Percentiles rank a stretch among this genome's conserved stretches.
Evolutionary conservation across 768 basidiomycete genomes (phyloP).

Genomic region (Ramaria sp.): DNA sequence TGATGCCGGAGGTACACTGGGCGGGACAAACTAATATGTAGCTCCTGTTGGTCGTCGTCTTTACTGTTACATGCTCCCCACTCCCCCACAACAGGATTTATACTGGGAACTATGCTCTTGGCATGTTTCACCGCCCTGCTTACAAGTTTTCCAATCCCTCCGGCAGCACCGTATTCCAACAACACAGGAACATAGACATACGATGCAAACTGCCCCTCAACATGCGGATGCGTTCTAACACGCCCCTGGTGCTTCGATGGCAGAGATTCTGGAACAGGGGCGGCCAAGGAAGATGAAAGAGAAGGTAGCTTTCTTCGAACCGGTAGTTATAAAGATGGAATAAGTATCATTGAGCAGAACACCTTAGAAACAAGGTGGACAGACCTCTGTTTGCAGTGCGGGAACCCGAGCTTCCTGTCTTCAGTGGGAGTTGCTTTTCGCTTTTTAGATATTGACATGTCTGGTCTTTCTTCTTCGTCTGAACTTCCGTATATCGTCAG

Average conservation of each 20-base stretch:
- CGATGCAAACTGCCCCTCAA: slow-evolving; percentile 77
- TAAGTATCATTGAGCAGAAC: neutral
- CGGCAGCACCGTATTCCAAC: slow-evolving; percentile 27
- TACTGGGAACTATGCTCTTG: slow-evolving; percentile 31
- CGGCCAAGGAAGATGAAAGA: slow-evolving; percentile 37
- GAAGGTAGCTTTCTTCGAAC: slow-evolving; percentile 48
- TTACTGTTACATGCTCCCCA: slow-evolving; percentile 12
- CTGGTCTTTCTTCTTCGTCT: slow-evolving; percentile 18
- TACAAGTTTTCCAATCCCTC: slow-evolving; percentile 33
- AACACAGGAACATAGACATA: slow-evolving; percentile 65
- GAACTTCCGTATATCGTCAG: slow-evolving; percentile 44
- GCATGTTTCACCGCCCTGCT: slow-evolving; percentile 33
- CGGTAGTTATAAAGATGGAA: neutral
- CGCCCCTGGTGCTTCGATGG: slow-evolving; percentile 82
- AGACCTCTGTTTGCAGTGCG: neutral
- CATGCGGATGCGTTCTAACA: slow-evolving; percentile 59
- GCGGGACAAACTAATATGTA: slow-evolving; percentile 81
- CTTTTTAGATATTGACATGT: neutral
- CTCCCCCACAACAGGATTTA: slow-evolving; percentile 31
- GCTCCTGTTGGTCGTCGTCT: slow-evolving; percentile 24
- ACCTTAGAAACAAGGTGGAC: neutral
- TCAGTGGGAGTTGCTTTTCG: neutral
- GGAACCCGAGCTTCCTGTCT: neutral
- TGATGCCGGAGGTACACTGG: slow-evolving; percentile 72
- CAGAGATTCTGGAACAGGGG: slow-evolving; percentile 49